Conservation (phyloP, 2,329 filamentous ascomycete species). For the Proliferodiscus dingleyae region DNA sequence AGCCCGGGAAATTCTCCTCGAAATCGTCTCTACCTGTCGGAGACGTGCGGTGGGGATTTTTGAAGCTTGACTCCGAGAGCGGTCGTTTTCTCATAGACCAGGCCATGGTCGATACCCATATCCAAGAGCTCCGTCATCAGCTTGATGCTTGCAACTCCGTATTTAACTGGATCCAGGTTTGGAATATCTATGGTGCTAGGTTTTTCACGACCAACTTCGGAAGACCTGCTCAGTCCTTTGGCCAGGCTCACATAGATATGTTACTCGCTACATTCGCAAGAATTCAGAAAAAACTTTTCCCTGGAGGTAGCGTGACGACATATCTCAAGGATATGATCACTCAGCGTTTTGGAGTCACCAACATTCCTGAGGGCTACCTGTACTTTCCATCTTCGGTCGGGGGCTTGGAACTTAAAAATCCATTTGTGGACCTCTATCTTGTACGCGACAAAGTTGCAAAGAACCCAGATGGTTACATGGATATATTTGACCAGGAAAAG, state of each 20-base stretch:
- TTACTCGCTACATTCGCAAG: conserved; percentile 46
- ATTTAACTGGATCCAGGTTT: conserved; percentile 55
- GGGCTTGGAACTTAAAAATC: conserved; percentile 38
- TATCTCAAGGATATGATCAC: conserved; percentile 45
- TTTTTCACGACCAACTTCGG: conserved; percentile 57
- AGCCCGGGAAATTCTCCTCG: conserved; percentile 18
- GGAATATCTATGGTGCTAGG: conserved; percentile 51
- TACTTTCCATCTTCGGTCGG: conserved; percentile 37
- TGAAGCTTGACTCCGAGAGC: conserved; percentile 44
- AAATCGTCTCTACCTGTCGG: conserved; percentile 41
- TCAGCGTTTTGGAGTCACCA: conserved; percentile 41
- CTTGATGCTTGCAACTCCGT: conserved; percentile 46
- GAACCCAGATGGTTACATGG: conserved; percentile 23
- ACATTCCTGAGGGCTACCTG: conserved; percentile 39
- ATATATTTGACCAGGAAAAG: too few relatives aligned
- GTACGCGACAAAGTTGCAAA: conserved; percentile 23
- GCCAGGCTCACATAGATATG: conserved; percentile 49
- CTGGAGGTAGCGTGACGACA: conserved; percentile 40
- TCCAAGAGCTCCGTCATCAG: conserved; percentile 49
- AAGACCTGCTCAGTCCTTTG: conserved; percentile 49
- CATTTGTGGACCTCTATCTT: conserved; percentile 34
- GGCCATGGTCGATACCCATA: conserved; percentile 48
- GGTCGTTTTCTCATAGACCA: conserved; percentile 52
- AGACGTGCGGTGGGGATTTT: conserved; percentile 54
- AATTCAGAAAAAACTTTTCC: conserved; percentile 40